A percentile compares a stretch with the other conserved stretches of the same genome.
Evolutionary conservation across 805 yeast genomes (phyloP).

Genomic region (Hagleromyces aurorensis): DNA sequence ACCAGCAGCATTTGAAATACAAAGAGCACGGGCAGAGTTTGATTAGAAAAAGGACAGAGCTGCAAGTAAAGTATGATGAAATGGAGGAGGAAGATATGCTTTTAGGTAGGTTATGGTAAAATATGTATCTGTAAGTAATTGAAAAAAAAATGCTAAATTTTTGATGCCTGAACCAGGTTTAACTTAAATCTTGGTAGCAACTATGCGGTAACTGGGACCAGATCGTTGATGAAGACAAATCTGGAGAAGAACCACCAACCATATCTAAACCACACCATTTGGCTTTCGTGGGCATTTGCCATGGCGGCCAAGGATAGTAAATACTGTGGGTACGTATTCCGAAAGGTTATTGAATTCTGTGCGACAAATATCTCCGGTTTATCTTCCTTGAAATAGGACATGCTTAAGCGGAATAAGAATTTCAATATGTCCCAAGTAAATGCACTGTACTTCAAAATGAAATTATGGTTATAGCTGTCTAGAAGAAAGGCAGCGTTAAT

Average conservation of each 20-base stretch:
- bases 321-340: constrained; percentile 29
- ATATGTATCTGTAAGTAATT: neutral
- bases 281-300: constrained; percentile 76
- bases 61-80: constrained; percentile 15
- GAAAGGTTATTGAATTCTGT: constrained; percentile 35
- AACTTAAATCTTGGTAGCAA: no score
- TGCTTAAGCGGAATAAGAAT: constrained; percentile 6
- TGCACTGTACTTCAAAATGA: constrained; percentile 20
- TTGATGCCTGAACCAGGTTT: neutral
- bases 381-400: constrained; percentile 13
- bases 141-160: constrained; percentile 1
- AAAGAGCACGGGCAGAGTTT: constrained; percentile 5
- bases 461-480: constrained; percentile 12
- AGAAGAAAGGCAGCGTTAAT: constrained; percentile 7
- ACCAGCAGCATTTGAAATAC: constrained; percentile 5
- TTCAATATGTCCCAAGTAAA: constrained; percentile 13
- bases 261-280: constrained; percentile 92
- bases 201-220: constrained; percentile 22
- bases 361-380: constrained; percentile 34
- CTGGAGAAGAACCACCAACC: constrained; percentile 76
- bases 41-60: constrained; percentile 3
- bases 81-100: constrained; percentile 26
- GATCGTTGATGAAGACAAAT: constrained; percentile 70
- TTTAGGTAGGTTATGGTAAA: constrained; percentile 27
- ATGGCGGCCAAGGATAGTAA: constrained; percentile 53